A percentile compares a stretch with the other conserved stretches of the same genome.
Conservation (phyloP, 352 stramenopile species). For the Globisporangium mamillatum region DNA sequence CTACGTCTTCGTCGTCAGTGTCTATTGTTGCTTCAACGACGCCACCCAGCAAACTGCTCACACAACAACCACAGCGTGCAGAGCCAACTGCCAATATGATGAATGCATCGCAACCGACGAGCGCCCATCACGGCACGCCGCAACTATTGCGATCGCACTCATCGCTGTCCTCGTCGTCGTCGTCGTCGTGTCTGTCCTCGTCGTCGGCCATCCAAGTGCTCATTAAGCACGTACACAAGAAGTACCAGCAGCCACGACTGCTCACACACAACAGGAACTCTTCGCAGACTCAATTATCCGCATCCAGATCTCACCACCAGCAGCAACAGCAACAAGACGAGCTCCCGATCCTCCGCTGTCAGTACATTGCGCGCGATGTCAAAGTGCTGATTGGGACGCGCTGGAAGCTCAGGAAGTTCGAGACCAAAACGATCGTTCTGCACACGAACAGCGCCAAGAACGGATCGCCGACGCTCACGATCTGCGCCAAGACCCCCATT, state of each 20-base stretch:
- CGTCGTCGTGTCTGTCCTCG: neutral
- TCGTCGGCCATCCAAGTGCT: constrained; percentile 5
- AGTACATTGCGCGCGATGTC: constrained; percentile 51
- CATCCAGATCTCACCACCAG: neutral
- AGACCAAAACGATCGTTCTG: constrained; percentile 36
- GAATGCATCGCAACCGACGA: neutral
- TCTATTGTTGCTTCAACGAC: neutral
- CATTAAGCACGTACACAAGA: neutral
- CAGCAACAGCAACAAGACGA: constrained; percentile 2
- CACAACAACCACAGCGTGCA: neutral
- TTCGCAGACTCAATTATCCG: neutral
- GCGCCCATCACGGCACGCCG: neutral
- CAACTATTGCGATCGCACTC: neutral
- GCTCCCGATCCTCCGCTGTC: constrained; percentile 44
- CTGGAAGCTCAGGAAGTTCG: constrained; percentile 50
- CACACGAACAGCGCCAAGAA: constrained; percentile 30
- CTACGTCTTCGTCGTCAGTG: neutral
- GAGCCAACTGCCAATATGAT: neutral
- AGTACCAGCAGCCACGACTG: neutral
- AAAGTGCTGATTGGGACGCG: constrained; percentile 41
- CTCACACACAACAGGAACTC: neutral
- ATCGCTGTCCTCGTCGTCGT: neutral
- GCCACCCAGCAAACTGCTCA: neutral
- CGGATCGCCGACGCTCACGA: constrained; percentile 17
- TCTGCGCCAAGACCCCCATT: constrained; percentile 22